phyloP scores from a whole-genome alignment of 1,139 yeast genomes.

The Sugiyamaella xylanicola region DNA sequence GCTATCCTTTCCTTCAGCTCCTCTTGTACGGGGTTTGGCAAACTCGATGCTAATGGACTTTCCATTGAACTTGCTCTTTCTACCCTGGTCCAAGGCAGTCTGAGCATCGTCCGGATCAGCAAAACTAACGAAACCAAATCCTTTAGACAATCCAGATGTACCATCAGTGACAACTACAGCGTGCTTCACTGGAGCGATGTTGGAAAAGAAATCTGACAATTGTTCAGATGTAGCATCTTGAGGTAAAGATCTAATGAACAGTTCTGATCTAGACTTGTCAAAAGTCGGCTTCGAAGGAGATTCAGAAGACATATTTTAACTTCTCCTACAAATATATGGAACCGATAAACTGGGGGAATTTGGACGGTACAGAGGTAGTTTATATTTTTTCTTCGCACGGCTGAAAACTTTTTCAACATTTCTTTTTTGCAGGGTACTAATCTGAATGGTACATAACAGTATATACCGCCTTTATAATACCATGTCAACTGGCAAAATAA shows the following conservation, averaged over 20 bases:
- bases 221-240: constrained; percentile 78
- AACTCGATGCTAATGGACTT: constrained; percentile 74
- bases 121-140: constrained; percentile 95
- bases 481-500: too few species aligned
- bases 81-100: constrained; percentile 70
- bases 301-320: not conserved
- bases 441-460: not conserved
- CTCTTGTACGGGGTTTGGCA: constrained; percentile 91
- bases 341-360: not conserved
- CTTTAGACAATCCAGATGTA: constrained; percentile 68
- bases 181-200: constrained; percentile 92
- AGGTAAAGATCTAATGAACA: constrained; percentile 86
- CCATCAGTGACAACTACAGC: constrained; percentile 87
- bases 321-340: not conserved
- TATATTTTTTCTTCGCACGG: constrained; percentile 14
- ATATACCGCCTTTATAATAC: too few species aligned
- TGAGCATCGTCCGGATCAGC: constrained; percentile 82
- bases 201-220: constrained; percentile 79
- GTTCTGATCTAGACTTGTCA: constrained; percentile 35
- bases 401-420: constrained; percentile 9
- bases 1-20: constrained; percentile 34
- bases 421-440: too few species aligned
- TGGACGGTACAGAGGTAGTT: not conserved
- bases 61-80: constrained; percentile 65
- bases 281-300: not conserved